Conservation (phyloP, 805 yeast genomes). For the Lachancea nothofagi region DNA sequence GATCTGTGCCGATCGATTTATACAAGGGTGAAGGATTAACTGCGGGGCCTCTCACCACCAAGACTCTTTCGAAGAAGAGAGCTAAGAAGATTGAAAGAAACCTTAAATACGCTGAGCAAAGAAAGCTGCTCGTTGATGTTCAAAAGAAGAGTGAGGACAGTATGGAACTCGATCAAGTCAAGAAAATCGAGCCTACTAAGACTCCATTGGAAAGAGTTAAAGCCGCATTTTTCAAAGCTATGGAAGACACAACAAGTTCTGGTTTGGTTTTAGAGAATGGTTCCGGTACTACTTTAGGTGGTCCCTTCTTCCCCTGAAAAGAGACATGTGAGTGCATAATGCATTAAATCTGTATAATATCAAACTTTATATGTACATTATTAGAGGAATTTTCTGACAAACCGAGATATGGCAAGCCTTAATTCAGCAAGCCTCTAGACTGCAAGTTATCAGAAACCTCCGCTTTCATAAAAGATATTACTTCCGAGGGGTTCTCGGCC, state of each 20-base stretch:
- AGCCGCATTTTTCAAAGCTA: constrained; percentile 66
- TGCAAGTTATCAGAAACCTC: constrained; percentile 50
- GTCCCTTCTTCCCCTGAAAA: constrained; percentile 48
- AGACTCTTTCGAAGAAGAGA: constrained; percentile 69
- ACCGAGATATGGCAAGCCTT: too few species aligned
- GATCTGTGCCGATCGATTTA: constrained; percentile 40
- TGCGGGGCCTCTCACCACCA: constrained; percentile 40
- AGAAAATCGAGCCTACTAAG: constrained; percentile 31
- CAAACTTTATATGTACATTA: constrained; percentile 2
- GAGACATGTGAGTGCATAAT: not conserved
- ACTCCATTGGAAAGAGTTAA: constrained; percentile 41
- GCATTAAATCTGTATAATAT: not conserved
- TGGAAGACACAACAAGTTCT: constrained; percentile 50
- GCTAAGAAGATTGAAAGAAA: constrained; percentile 77
- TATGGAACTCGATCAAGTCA: constrained; percentile 42
- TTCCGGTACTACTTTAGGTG: constrained; percentile 82
- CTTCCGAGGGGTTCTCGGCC: constrained; percentile 71
- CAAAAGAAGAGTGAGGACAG: constrained; percentile 42
- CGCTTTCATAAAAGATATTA: constrained; percentile 61
- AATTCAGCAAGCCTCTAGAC: constrained; percentile 38
- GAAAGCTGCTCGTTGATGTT: constrained; percentile 47
- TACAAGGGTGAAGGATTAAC: constrained; percentile 30
- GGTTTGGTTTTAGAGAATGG: constrained; percentile 46
- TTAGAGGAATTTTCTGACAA: not conserved
- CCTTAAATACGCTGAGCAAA: constrained; percentile 58